Conservation (phyloP, 176 grass and related monocot genomes). For the Eragrostis curvula region DNA sequence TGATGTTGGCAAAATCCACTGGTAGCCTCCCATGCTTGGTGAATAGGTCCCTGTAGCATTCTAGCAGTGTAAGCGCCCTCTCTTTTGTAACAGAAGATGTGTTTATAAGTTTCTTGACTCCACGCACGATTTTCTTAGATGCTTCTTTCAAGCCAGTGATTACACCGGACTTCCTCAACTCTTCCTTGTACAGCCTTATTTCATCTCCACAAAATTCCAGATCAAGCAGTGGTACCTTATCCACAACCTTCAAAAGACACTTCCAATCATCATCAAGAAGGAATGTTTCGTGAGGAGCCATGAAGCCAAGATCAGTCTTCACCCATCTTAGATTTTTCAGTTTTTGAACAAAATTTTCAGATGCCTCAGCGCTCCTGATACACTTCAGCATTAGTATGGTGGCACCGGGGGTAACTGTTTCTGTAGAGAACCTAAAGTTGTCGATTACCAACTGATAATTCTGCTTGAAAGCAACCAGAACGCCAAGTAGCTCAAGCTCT, state of each 20-base stretch:
- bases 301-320: slow-evolving; percentile 18
- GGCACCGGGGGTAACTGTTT: not conserved
- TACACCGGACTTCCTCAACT: slow-evolving; percentile 1
- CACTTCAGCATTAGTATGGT: slow-evolving; percentile 24
- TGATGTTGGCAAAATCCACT: not conserved
- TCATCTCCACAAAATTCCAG: slow-evolving; percentile 27
- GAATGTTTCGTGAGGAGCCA: slow-evolving; percentile 9
- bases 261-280: slow-evolving; percentile 17
- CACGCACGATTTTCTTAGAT: not conserved
- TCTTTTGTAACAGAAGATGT: not conserved
- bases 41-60: slow-evolving; percentile 5
- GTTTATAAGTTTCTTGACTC: not conserved
- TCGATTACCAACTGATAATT: slow-evolving; percentile 21
- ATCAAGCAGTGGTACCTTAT: not conserved
- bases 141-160: not conserved
- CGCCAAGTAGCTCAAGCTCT: slow-evolving; percentile 15
- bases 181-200: slow-evolving; percentile 7
- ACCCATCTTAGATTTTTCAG: slow-evolving; percentile 15
- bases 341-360: slow-evolving; percentile 6
- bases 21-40: slow-evolving; percentile 9
- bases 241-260: slow-evolving; percentile 8
- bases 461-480: slow-evolving; percentile 1
- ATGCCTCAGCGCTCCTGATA: not conserved
- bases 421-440: slow-evolving; percentile 4
- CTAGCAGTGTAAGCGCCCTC: not conserved